Conservation (phyloP, 306 rosid genomes). For the Castanospermum australe region DNA sequence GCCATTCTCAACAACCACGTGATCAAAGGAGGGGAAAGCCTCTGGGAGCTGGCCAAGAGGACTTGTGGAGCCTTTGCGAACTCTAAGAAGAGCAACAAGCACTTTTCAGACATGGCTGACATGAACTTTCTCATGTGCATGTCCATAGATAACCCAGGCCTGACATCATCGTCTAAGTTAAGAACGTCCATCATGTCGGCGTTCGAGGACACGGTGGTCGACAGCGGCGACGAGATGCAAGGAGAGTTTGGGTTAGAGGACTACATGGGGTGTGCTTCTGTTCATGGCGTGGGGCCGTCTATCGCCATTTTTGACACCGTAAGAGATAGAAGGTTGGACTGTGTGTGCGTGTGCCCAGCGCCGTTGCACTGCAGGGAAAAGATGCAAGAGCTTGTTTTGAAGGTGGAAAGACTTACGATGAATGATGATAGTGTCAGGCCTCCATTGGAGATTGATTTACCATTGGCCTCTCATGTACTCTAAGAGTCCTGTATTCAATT, state of each 20-base stretch:
- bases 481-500: too few relatives aligned
- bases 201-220: slow-evolving; percentile 63
- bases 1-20: slow-evolving; percentile 53
- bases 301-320: slow-evolving; percentile 58
- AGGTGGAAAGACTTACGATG: slow-evolving; percentile 1
- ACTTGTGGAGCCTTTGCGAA: slow-evolving; percentile 34
- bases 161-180: slow-evolving; percentile 55
- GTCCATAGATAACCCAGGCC: slow-evolving; percentile 54
- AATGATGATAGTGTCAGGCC: neutral
- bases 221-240: slow-evolving; percentile 16
- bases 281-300: slow-evolving; percentile 71
- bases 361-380: slow-evolving; percentile 64
- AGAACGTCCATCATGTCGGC: slow-evolving; percentile 52
- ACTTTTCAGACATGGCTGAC: slow-evolving; percentile 66
- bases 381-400: slow-evolving; percentile 48
- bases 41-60: slow-evolving; percentile 62
- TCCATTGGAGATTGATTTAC: too few relatives aligned
- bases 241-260: slow-evolving; percentile 47
- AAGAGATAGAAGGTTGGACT: slow-evolving; percentile 52
- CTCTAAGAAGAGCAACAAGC: slow-evolving; percentile 47
- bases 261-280: slow-evolving; percentile 66
- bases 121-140: slow-evolving; percentile 56
- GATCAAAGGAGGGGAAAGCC: slow-evolving; percentile 54
- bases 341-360: slow-evolving; percentile 59
- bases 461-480: too few relatives aligned